Conservation (phyloP, 352 stramenopile species). For the Globisporangium takayamanum region DNA sequence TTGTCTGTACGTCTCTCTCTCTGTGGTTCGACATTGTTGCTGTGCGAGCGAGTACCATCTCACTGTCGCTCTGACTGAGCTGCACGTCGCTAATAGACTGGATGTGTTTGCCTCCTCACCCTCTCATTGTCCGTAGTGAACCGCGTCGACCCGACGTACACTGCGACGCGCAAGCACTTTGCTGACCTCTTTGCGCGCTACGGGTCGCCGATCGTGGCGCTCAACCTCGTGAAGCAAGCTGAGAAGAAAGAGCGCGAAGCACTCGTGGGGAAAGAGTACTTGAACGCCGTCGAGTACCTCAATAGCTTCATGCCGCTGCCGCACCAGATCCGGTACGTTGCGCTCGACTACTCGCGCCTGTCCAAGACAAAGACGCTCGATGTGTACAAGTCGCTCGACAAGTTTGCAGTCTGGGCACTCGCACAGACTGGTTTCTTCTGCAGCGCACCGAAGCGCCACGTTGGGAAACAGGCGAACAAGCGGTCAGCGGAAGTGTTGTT, state of each 20-base stretch:
- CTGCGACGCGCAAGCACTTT: constrained; percentile 92
- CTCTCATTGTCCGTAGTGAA: constrained; percentile 62
- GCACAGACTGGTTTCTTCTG: constrained; percentile 98
- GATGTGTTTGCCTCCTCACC: not conserved
- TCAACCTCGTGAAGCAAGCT: constrained; percentile 98
- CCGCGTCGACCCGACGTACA: constrained; percentile 95
- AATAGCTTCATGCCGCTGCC: constrained; percentile 91
- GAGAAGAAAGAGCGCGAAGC: constrained; percentile 97
- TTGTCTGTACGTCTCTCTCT: constrained; percentile 54
- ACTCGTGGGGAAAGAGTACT: constrained; percentile 96
- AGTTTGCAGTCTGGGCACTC: constrained; percentile 93
- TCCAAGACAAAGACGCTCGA: constrained; percentile 94
- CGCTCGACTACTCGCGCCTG: constrained; percentile 93
- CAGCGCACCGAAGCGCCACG: constrained; percentile 79
- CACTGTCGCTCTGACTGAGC: not conserved
- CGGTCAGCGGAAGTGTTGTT: constrained; percentile 45
- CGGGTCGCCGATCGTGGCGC: constrained; percentile 93
- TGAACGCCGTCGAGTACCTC: constrained; percentile 97
- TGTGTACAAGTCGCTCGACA: constrained; percentile 91
- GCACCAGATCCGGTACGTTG: constrained; percentile 96
- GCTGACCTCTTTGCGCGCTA: constrained; percentile 95
- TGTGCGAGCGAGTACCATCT: not conserved
- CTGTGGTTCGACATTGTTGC: not conserved
- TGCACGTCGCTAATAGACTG: not conserved
- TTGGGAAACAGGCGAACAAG: constrained; percentile 55